A percentile compares a stretch with the other conserved stretches of the same genome.
Evolutionary conservation across 768 basidiomycete species (phyloP).

Genomic region (Dictyophora rubrovolvata): DNA sequence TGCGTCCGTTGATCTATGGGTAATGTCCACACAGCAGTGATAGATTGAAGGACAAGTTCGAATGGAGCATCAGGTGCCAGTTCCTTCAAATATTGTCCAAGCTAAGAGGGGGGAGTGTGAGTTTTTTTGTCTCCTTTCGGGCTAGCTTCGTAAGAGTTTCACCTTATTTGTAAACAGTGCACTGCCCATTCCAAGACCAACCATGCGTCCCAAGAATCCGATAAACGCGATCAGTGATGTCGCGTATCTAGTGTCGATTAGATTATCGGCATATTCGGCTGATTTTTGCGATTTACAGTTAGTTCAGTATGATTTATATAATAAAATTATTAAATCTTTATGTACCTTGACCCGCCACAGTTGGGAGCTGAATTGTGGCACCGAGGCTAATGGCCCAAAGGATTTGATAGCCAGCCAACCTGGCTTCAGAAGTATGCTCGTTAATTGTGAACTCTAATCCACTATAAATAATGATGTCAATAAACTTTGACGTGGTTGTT

Average conservation of each 20-base stretch:
- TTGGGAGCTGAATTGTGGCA: conserved; percentile 3
- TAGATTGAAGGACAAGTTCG: conserved; percentile 1
- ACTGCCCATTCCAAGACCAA: neutral
- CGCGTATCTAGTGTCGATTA: neutral
- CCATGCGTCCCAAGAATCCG: conserved; percentile 6
- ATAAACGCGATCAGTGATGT: conserved; percentile 1
- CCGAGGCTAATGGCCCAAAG: conserved; percentile 8
- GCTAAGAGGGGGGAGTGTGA: neutral
- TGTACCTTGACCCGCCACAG: conserved; percentile 3
- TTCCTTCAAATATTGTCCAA: neutral
- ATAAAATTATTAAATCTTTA: neutral
- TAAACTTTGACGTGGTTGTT: neutral
- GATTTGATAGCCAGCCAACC: conserved; percentile 4
- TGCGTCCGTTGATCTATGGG: neutral
- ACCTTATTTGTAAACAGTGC: conserved; percentile 6
- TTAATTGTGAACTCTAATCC: conserved; percentile 5
- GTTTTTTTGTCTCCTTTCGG: neutral
- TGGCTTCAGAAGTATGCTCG: neutral
- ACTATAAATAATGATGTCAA: neutral
- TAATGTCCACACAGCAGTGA: neutral
- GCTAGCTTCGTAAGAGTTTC: neutral
- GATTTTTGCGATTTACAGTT: neutral
- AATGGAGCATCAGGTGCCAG: conserved; percentile 2
- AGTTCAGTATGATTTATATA: neutral
- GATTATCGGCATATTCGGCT: conserved; percentile 5